Conservation (phyloP, 2,329 filamentous ascomycete genomes). For the Chaetomiaceae sp. region DNA sequence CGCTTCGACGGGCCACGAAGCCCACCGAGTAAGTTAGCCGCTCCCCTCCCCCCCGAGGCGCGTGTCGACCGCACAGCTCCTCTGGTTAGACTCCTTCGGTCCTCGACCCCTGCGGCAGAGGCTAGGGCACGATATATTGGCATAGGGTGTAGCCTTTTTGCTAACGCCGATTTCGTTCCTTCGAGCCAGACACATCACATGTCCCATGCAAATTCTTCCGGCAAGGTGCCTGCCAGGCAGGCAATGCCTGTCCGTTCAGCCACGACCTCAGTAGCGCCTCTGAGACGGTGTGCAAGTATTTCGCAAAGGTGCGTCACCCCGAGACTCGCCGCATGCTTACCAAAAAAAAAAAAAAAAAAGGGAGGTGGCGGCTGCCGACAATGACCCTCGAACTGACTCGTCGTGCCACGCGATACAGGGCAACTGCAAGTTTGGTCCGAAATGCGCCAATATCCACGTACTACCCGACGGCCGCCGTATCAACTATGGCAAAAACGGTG, state of each 20-base stretch:
- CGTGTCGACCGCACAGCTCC: background rate
- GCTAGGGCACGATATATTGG: background rate
- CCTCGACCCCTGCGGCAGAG: no score
- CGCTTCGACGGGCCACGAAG: constrained; percentile 59
- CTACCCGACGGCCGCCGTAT: constrained; percentile 89
- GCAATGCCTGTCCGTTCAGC: constrained; percentile 91
- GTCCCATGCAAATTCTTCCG: constrained; percentile 99
- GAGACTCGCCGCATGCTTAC: background rate
- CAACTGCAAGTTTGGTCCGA: constrained; percentile 97
- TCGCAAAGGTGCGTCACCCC: constrained; percentile 71
- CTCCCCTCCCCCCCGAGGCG: background rate
- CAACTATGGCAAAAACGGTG: constrained; percentile 70
- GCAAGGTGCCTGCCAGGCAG: constrained; percentile 92
- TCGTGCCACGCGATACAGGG: constrained; percentile 53
- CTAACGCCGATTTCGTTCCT: background rate
- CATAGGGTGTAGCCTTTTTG: background rate
- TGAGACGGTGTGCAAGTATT: constrained; percentile 97
- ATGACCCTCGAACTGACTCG: constrained; percentile 19
- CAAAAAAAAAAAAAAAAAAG: no score
- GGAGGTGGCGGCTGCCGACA: background rate
- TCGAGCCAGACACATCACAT: constrained; percentile 77
- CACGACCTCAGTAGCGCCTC: constrained; percentile 82
- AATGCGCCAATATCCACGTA: constrained; percentile 95
- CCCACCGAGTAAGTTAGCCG: constrained; percentile 54
- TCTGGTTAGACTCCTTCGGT: no score